Conservation (phyloP, 2,329 filamentous ascomycete species). For the Ramularia endophylla region DNA sequence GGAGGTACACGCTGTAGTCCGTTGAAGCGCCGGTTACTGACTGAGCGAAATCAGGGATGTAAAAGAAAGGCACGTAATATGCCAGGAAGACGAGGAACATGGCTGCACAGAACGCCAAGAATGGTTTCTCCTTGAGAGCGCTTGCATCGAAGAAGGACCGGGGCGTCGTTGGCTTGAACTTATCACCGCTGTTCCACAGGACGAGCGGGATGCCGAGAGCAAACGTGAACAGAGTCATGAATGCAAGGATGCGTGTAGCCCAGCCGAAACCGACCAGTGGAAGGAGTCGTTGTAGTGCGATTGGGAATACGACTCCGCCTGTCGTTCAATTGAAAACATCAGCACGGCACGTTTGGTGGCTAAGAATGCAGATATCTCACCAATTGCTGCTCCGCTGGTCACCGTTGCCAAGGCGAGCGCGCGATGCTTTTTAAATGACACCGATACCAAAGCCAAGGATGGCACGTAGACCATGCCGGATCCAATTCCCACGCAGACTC, state of each 20-base stretch:
- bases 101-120: not conserved
- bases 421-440: no score
- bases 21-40: not conserved
- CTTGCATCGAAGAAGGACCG: slow-evolving; percentile 4
- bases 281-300: slow-evolving; percentile 3
- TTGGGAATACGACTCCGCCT: slow-evolving; percentile 8
- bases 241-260: slow-evolving; percentile 5
- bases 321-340: no score
- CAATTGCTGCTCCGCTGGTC: no score
- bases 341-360: no score
- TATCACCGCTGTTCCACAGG: no score
- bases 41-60: not conserved
- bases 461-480: slow-evolving; percentile 35
- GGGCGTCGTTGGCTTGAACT: not conserved
- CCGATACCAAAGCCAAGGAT: slow-evolving; percentile 29
- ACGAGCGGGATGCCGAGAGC: slow-evolving; percentile 1
- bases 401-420: no score
- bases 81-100: not conserved
- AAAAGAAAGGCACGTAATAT: not conserved
- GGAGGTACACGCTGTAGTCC: not conserved
- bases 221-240: slow-evolving; percentile 4
- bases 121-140: not conserved
- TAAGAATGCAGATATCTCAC: no score
- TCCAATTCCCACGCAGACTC: slow-evolving; percentile 28
- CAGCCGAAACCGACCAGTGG: slow-evolving; percentile 5